These are phyloP conservation scores for Beta macrorhiza DNA, from an alignment of 179 eudicot genomes.

Conservation along the genomic window DNA sequence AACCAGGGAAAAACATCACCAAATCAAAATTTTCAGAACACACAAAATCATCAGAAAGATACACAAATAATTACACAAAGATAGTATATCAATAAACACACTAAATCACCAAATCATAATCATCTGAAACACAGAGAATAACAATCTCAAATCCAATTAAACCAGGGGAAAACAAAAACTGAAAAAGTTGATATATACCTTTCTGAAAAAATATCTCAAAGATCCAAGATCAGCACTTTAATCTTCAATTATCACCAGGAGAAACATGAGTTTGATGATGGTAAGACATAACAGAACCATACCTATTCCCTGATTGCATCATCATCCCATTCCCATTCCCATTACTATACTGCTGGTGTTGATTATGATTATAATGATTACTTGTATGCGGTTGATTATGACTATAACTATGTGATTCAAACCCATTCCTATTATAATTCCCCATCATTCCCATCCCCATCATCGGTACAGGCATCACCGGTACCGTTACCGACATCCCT, in stretches of 20 bases:
- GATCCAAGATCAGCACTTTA: neutral
- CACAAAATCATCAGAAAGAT: too few relatives aligned
- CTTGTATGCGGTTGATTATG: constrained; percentile 16
- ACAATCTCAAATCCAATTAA: neutral
- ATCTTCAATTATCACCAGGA: constrained; percentile 42
- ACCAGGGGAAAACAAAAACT: neutral
- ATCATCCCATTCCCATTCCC: constrained; percentile 20
- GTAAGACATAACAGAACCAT: constrained; percentile 39
- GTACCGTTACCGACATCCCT: constrained; percentile 44
- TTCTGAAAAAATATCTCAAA: neutral
- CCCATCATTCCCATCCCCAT: constrained; percentile 32
- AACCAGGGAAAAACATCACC: too few relatives aligned
- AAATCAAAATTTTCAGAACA: too few relatives aligned
- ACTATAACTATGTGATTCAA: constrained; percentile 32
- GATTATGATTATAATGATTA: constrained; percentile 7
- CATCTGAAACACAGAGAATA: neutral
- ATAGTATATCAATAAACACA: too few relatives aligned
- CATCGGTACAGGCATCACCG: constrained; percentile 49
- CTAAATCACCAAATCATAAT: neutral
- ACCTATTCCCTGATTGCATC: constrained; percentile 51
- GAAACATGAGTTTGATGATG: constrained; percentile 38
- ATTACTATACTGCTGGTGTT: constrained; percentile 15
- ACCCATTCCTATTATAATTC: constrained; percentile 37
- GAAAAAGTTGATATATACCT: constrained; percentile 21
- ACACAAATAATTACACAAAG: too few relatives aligned